Evolutionary conservation across 2,329 filamentous ascomycete species (phyloP), one percentile per base, ranked within the genome.

Genomic region (Thielaviopsis ethacetica): DNA sequence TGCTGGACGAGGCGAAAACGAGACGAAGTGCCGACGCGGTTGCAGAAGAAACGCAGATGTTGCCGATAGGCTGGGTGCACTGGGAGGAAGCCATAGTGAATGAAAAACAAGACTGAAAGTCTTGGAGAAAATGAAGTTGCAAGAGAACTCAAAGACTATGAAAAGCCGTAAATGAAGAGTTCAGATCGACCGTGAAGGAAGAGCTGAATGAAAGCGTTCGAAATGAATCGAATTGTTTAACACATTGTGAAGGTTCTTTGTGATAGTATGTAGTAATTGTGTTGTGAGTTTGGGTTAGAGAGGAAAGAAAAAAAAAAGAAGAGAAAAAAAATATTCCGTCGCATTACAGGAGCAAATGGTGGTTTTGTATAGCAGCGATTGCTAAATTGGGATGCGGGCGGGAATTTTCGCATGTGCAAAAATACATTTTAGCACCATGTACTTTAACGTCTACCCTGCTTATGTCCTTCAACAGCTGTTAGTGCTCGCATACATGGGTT

Each of bases 51-150:
- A 65, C 75, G 79, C 75, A 76, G 76, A 75, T 79, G 71, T 74
- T 73, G 79, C 81, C 81, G 80, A 80, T 79, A 76, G 78, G 77
- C 75, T 79, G 71, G 75, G 67, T 68, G 77, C 75, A 76, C 75
- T 81, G 76, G 82, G 83, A 79, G 84, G 80, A 83, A 79, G 85
- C 86, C 86, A 91, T 91, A 79, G 67, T 89, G 82, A 81, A 74
- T 34, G 30, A 82, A 80, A 87, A 86, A 85, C 86, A 85, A 84
- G 83, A 86, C 83, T 81, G 76, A 68, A 78, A 81, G 81, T 84
- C 83, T 81, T 76, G 80, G 69, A 72, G 70, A 79, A 82, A 82
- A 74, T 73, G 74, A 79, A 81, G 77, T 80, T 65, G 72, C 75
- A 80, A 77, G 74, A 74, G 71, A 74, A 76, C 75, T 76, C 68